Percentiles rank a stretch among this genome's conserved stretches.
These are phyloP conservation scores for Sporisorium reilianum DNA, from an alignment of 1,284 basidiomycete genomes.

Conservation along the genomic window DNA sequence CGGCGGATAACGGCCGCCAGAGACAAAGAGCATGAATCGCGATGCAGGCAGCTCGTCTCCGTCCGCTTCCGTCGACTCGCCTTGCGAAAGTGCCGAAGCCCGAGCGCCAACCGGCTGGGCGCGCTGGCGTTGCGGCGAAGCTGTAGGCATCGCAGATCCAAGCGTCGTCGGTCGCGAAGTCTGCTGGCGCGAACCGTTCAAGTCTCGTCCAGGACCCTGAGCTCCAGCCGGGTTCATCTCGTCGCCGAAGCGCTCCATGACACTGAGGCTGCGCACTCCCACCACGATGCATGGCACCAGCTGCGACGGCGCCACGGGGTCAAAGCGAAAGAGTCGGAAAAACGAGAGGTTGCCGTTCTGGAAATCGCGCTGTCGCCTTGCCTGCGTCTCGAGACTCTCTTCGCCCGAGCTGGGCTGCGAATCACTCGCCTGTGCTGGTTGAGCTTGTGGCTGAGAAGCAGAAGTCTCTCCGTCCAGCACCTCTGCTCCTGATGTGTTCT, in stretches of 20 bases:
- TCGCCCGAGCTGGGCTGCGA: neutral
- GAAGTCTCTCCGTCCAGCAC: constrained; percentile 34
- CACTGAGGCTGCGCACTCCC: constrained; percentile 62
- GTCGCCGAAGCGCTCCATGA: constrained; percentile 50
- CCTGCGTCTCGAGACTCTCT: constrained; percentile 34
- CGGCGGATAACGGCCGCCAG: constrained; percentile 62
- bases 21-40: constrained; percentile 66
- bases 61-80: constrained; percentile 3
- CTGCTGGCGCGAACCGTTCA: constrained; percentile 31
- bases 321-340: constrained; percentile 66
- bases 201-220: constrained; percentile 23
- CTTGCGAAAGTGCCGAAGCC: neutral
- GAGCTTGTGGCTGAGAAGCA: constrained; percentile 2
- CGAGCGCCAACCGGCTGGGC: constrained; percentile 23
- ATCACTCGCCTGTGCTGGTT: neutral
- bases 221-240: constrained; percentile 28
- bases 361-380: constrained; percentile 55
- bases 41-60: constrained; percentile 45
- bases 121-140: constrained; percentile 15
- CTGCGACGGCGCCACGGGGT: constrained; percentile 44
- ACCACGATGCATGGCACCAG: constrained; percentile 65
- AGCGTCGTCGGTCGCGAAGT: constrained; percentile 41
- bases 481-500: constrained; percentile 35
- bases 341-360: constrained; percentile 63
- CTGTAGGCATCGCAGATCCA: constrained; percentile 15